Evolutionary conservation across 164 flowering plant genomes (phyloP).

Genomic region (Stephania yunnanensis): DNA sequence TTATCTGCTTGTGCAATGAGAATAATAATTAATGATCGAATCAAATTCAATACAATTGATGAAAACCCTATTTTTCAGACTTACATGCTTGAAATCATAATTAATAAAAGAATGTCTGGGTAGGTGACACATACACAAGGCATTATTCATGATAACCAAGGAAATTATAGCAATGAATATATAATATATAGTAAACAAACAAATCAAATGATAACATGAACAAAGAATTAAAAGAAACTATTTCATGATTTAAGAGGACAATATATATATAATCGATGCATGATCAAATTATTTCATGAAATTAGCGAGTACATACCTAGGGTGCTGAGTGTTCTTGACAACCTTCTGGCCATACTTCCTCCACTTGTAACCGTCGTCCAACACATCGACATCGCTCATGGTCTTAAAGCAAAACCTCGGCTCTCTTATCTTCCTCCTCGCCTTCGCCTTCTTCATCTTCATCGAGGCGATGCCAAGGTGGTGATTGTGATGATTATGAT

Average conservation of each 20-base stretch:
- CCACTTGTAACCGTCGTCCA: constrained; percentile 95
- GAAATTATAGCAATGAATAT: neutral
- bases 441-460: constrained; percentile 81
- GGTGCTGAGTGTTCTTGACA: constrained; percentile 87
- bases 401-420: constrained; percentile 97
- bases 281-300: neutral
- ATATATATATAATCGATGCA: neutral
- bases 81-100: too few relatives aligned
- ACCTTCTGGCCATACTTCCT: constrained; percentile 92
- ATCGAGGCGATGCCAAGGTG: constrained; percentile 43
- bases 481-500: constrained; percentile 12
- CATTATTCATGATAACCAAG: neutral
- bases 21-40: too few relatives aligned
- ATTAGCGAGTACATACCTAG: constrained; percentile 43
- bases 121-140: too few relatives aligned
- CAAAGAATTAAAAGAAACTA: neutral
- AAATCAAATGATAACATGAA: too few relatives aligned
- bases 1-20: too few relatives aligned
- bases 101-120: neutral
- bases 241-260: neutral
- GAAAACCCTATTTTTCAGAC: neutral
- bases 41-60: neutral
- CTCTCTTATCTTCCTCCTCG: constrained; percentile 81
- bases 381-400: constrained; percentile 75
- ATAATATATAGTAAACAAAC: neutral